Percentiles rank a stretch among this genome's conserved stretches.
phyloP scores from a whole-genome alignment of 495 filamentous ascomycete genomes.

The Pseudomonodictys pantanalensis region DNA sequence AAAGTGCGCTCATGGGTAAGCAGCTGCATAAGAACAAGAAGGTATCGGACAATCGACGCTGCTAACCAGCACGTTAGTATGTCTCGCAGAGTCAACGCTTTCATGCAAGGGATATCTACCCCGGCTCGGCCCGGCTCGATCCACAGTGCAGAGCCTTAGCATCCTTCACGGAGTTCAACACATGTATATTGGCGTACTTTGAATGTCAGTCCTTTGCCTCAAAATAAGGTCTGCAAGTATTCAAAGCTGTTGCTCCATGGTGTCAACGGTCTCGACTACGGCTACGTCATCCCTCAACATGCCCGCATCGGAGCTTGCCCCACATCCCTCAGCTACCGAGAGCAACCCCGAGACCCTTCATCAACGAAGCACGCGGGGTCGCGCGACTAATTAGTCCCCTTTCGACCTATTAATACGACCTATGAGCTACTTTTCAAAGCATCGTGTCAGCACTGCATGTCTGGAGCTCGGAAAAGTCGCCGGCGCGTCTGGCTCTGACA shows the following conservation, averaged over 20 bases:
- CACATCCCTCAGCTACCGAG: constrained; percentile 4
- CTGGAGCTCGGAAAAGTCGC: not conserved
- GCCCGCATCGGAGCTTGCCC: not conserved
- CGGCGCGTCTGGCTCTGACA: not conserved
- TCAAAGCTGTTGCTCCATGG: not conserved
- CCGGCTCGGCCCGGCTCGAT: not conserved
- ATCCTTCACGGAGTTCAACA: not conserved
- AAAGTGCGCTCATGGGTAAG: no score
- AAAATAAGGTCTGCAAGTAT: not conserved
- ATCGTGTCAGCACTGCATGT: not conserved
- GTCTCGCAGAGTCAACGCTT: no score
- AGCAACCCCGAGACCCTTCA: not conserved
- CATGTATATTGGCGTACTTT: no score
- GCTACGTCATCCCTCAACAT: not conserved
- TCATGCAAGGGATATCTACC: no score
- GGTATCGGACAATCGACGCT: no score
- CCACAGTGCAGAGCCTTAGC: not conserved
- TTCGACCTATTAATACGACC: not conserved
- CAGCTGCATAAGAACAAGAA: no score
- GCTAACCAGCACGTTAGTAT: no score
- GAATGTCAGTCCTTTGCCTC: not conserved
- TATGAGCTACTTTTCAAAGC: not conserved
- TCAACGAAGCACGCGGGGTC: not conserved
- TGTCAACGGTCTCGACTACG: not conserved
- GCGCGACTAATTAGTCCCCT: not conserved